Base-by-base conservation (phyloP, 2,329 filamentous ascomycete species). In the Aplosporella prunicola region DNA sequence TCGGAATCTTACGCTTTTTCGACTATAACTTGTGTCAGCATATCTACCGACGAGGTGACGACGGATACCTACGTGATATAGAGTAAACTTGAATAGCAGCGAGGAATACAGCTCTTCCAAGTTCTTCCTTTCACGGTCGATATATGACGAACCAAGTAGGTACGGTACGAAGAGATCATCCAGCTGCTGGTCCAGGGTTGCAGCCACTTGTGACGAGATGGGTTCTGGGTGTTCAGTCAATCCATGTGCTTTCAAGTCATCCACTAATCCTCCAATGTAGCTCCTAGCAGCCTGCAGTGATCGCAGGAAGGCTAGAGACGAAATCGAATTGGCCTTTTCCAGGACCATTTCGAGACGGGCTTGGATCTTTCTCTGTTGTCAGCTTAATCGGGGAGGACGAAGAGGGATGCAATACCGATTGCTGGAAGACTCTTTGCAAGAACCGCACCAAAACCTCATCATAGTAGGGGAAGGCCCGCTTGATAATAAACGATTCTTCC, bases 401-500 rank as follows among this genome's bases (percentile, higher is more conserved):
- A 26, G 14, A 11, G 22, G 16, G 9, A 18, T 8, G 4, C 10
- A 37, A 37, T 41, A 51, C 47, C 9, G 89, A 96, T 60, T 98
- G 91, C 56, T 98, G 91, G 53, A 98, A 98, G 9, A 98, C 82
- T 47, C 91, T 76, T 60, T 98, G 91, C 35, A 98, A 72, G 51
- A 98, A 98, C 50, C 89, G 89, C 46, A 80, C 80, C 34, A 98
- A 67, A 1, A 98, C 91, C 42, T 89, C 88, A 51, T 98, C 91
- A 49, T 93, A 89, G 58, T 88, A 95, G 0, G 91, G 91, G 53
- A 98, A 98, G 0, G 91, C 89, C 35, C 87, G 78, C 60, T 91
- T 93, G 58, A 98, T 96, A 57, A 95, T 93, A 47, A 86, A 84
- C 8, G 89, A 95, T 55, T 98, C 91, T 52, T 96, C 89, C 56